phyloP scores from a whole-genome alignment of 257 asterid species.

The Capsicum chinense region DNA sequence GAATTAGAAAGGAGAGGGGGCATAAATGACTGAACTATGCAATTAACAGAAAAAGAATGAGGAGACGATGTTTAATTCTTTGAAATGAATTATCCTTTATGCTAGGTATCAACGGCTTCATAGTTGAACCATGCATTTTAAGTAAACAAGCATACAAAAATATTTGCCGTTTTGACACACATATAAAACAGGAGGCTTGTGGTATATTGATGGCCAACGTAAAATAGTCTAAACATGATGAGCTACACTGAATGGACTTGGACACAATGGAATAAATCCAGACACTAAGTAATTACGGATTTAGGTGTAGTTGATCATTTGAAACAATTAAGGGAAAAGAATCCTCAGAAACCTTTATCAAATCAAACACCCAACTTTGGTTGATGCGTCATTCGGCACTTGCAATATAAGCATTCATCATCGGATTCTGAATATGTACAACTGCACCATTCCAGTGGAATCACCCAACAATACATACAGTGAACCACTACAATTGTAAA shows the following conservation, averaged over 20 bases:
- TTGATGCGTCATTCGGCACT: constrained; percentile 37
- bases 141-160: not conserved
- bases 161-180: not conserved
- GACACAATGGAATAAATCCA: no score
- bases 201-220: not conserved
- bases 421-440: constrained; percentile 21
- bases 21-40: not conserved
- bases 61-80: not conserved
- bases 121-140: not conserved
- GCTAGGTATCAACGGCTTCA: not conserved
- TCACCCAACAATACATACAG: not conserved
- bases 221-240: no score
- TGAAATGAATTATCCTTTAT: not conserved
- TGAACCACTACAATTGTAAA: not conserved
- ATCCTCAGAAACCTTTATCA: constrained; percentile 36
- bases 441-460: not conserved
- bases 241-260: no score
- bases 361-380: constrained; percentile 36
- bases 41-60: not conserved
- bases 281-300: no score
- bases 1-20: not conserved
- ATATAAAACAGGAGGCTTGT: not conserved
- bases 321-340: not conserved
- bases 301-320: not conserved
- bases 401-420: constrained; percentile 35